Conservation (phyloP, 2,329 filamentous ascomycete genomes). For the Fusarium compactum region DNA sequence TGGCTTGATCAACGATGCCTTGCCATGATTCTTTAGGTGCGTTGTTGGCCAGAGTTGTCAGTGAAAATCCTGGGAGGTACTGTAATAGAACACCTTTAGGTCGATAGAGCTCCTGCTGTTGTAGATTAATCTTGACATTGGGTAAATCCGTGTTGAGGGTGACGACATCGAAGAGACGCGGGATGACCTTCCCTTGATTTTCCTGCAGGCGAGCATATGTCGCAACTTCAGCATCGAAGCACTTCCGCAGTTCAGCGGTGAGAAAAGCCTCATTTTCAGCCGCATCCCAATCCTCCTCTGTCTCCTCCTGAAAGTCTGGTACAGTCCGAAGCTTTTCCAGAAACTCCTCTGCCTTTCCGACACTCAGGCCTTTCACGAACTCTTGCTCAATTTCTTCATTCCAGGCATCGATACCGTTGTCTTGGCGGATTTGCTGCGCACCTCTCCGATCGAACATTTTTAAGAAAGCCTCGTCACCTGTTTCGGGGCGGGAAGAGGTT, state of each 20-base stretch:
- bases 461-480: constrained; percentile 16
- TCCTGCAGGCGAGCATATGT: constrained; percentile 32
- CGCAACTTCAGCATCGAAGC: constrained; percentile 30
- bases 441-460: constrained; percentile 44
- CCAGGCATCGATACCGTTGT: constrained; percentile 29
- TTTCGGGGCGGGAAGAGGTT: too few species aligned
- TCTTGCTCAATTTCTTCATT: background rate
- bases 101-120: background rate
- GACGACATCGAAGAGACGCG: constrained; percentile 9
- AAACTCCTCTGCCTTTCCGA: background rate
- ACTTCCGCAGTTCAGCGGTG: background rate
- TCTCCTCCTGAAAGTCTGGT: background rate
- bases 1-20: constrained; percentile 37
- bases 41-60: constrained; percentile 10
- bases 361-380: background rate
- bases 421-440: constrained; percentile 26
- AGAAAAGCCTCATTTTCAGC: constrained; percentile 39
- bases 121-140: background rate
- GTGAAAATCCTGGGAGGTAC: constrained; percentile 32
- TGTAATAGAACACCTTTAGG: constrained; percentile 35
- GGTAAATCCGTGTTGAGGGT: background rate
- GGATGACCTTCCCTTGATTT: constrained; percentile 37
- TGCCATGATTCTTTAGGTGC: constrained; percentile 27
- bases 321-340: background rate
- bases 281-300: constrained; percentile 31